These are phyloP conservation scores for Apiotrichum porosum DNA, from an alignment of 1,284 basidiomycete genomes.

Conservation along the genomic window DNA sequence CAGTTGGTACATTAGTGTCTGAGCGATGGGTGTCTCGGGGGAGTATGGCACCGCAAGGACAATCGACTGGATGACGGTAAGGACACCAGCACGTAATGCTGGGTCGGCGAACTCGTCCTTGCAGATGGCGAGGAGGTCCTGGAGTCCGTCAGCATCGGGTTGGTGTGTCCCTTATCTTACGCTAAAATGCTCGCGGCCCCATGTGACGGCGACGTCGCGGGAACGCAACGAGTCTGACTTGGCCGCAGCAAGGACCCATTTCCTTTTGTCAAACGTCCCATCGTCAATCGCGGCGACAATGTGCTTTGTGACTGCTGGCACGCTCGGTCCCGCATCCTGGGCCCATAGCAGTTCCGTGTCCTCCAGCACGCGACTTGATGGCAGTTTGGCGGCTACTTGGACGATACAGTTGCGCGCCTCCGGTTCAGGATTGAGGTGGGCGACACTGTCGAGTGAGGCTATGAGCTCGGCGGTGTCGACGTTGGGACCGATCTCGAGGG, in stretches of 20 bases:
- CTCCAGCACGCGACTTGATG: constrained; percentile 4
- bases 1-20: constrained; percentile 27
- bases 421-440: constrained; percentile 2
- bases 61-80: constrained; percentile 25
- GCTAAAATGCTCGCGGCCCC: constrained; percentile 20
- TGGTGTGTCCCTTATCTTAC: constrained; percentile 5
- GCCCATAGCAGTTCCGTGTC: constrained; percentile 6
- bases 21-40: constrained; percentile 19
- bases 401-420: constrained; percentile 13
- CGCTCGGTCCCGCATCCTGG: not conserved
- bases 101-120: constrained; percentile 12
- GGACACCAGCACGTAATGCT: constrained; percentile 18
- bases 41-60: constrained; percentile 24
- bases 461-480: constrained; percentile 5
- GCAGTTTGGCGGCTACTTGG: constrained; percentile 7
- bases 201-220: constrained; percentile 7
- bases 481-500: not conserved
- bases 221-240: not conserved
- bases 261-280: constrained; percentile 5
- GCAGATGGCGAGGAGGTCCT: constrained; percentile 17
- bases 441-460: constrained; percentile 4
- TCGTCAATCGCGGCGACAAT: not conserved
- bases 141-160: not conserved
- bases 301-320: not conserved
- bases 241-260: constrained; percentile 6